Conservation (phyloP, 768 basidiomycete genomes). For the Boletellus ananiceps region DNA sequence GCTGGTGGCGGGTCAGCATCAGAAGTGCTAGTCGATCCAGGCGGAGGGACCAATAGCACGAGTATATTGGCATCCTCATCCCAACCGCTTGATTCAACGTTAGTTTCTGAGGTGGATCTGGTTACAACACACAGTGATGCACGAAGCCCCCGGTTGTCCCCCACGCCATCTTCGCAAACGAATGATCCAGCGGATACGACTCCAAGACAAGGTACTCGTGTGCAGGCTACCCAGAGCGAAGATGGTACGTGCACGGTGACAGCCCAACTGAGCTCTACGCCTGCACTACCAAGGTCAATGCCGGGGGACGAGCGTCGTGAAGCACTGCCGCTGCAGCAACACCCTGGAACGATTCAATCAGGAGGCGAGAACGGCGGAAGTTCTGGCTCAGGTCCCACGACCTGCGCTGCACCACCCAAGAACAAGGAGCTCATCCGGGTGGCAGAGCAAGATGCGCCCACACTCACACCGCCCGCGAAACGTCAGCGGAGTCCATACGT, state of each 20-base stretch:
- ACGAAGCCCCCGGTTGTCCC: background rate
- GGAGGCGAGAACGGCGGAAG: conserved; percentile 1
- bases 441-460: conserved; percentile 25
- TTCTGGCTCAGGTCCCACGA: background rate
- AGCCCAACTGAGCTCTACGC: background rate
- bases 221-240: background rate
- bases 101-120: background rate
- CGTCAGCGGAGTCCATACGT: conserved; percentile 38
- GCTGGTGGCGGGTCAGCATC: background rate
- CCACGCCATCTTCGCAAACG: background rate
- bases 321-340: background rate
- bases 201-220: conserved; percentile 14
- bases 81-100: conserved; percentile 7
- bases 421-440: conserved; percentile 25
- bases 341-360: conserved; percentile 7
- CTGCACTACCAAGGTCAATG: background rate
- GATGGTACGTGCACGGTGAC: background rate
- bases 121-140: background rate
- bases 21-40: conserved; percentile 19
- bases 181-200: conserved; percentile 13
- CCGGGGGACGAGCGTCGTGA: conserved; percentile 7
- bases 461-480: conserved; percentile 23
- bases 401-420: conserved; percentile 1
- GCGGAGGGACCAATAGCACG: conserved; percentile 9
- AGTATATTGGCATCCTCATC: conserved; percentile 1